Conservation (phyloP, 2,329 filamentous ascomycete species). For the Atkinsonella texensis region DNA sequence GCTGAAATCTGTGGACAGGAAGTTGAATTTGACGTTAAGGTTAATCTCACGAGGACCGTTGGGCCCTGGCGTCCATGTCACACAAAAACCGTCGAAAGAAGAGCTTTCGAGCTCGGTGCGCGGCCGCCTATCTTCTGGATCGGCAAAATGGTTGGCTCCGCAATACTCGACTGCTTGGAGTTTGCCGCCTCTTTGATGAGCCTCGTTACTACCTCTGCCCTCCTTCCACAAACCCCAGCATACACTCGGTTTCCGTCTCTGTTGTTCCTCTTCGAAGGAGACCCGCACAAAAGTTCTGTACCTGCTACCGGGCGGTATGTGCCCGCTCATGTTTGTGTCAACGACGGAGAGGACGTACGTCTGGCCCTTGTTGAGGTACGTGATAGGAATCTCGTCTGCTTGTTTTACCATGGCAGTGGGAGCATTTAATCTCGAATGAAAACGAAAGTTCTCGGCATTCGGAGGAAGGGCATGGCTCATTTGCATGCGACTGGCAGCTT, state of each 20-base stretch:
- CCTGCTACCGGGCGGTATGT: conserved; percentile 47
- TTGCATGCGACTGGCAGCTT: conserved; percentile 33
- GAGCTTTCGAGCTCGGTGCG: conserved; percentile 60
- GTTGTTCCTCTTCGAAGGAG: conserved; percentile 93
- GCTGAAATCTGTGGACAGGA: conserved; percentile 95
- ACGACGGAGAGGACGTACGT: conserved; percentile 78
- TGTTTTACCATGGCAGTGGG: conserved; percentile 94
- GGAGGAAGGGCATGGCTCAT: conserved; percentile 36
- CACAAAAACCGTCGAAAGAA: conserved; percentile 89
- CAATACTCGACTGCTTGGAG: conserved; percentile 93
- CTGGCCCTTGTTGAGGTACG: conserved; percentile 95
- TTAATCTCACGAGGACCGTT: conserved; percentile 64
- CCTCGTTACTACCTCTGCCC: conserved; percentile 87
- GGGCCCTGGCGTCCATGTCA: conserved; percentile 69
- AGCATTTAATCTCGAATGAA: conserved; percentile 79
- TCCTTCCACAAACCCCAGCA: conserved; percentile 95
- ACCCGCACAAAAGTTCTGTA: conserved; percentile 92
- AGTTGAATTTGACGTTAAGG: conserved; percentile 92
- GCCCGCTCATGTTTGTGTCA: conserved; percentile 57
- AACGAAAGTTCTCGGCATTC: conserved; percentile 67
- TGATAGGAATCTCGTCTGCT: conserved; percentile 84
- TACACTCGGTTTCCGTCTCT: conserved; percentile 66
- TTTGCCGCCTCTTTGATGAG: conserved; percentile 84
- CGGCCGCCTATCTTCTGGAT: conserved; percentile 53
- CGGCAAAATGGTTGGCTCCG: conserved; percentile 47